Evolutionary conservation across 73 alveolate genomes (phyloP), one percentile per base, ranked within the genome.

Genomic region (Stentor coeruleus): DNA sequence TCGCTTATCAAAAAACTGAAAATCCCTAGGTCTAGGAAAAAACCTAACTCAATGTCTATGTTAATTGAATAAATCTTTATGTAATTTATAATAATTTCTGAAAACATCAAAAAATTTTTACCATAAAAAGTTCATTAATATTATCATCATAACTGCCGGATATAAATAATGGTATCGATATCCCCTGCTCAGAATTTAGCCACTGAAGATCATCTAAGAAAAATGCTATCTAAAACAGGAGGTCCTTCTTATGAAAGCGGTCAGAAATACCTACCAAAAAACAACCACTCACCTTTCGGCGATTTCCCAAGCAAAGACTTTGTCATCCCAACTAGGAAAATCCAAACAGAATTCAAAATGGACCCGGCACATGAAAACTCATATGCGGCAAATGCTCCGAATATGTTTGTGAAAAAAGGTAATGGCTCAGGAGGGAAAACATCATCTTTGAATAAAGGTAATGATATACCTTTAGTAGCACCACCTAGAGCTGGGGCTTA

Each of bases 281-380:
- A 82, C 76, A 84, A 89, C 49, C 99, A 95, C 88, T 92, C 98
- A 31, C 98, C 99, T 49, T 98, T 98, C 84, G 99, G 99, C 15
- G 99, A 98, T 88, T 98, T 98, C 92, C 99, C 99, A 3, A n/a
- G n/a, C n/a, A 93, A 85, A 72, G 98, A 93, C 39, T 91, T 92
- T 88, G 59, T 95, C 81, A 88, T 90, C 40, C 87, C 87, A 39
- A 76, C 77, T 36, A 85, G 85, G 76, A 79, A 88, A 4, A 87
- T 82, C 38, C 84, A 82, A 28, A 88, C 87, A 60, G 79, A 81
- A 88, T 82, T 88, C 3, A 85, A 88, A 74, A 77, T 88, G 3
- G 88, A 88, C 58, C 84, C 91, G 11, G 92, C 87, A 33, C 91
- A 86, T 80, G 83, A 82, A 76, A 88, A 90, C 80, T 81, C 90